Base-by-base conservation (phyloP, 805 yeast genomes). In the Yarrowia sp. region DNA sequence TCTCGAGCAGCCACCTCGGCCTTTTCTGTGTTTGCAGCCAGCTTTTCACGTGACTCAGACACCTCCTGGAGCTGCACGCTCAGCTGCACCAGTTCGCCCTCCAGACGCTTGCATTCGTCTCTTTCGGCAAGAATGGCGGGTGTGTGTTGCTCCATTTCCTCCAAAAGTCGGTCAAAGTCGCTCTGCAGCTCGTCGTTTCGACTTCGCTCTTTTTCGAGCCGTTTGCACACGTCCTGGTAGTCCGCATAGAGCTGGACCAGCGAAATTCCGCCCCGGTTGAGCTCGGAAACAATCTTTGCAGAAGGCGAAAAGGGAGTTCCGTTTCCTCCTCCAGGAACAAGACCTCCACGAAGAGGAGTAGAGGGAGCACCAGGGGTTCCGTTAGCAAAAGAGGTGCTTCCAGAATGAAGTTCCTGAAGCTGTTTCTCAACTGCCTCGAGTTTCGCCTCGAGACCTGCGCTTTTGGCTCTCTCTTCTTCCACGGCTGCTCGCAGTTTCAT, bases 111-210 rank as follows among this genome's bases (percentile, higher is more conserved):
- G 72, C 92, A 81, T 77, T 84, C 85, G 67, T 84, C 85, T 77
- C 82, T 87, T 72, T 87, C 89, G 65, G 87, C 88, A 78, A 80
- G 85, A 56, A 94, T 83, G 2, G 88, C 79, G 0, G 98, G 98
- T 67, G 91, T 87, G 73, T 90, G 87, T 38, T 84, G 82, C 73
- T 92, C 96, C 70, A 93, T 80, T 76, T 92, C 97, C 19, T 82
- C 81, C 39, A 92, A 86, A 71, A 94, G 87, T 0, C 82, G 80
- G 72, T 89, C 88, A 68, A 93, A 80, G 76, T 91, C 94, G 42
- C 80, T 76, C 67, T 92, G 90, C 69, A 94, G 81, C 67, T 84
- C 83, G 68, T 86, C 87, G 72, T 90, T 91, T 65, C 89, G 88
- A 17, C 87, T 82, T 72, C 87, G 85, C 76, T 92, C 97, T 66